A percentile compares a stretch with the other conserved stretches of the same genome.
Evolutionary conservation across 768 basidiomycete species (phyloP).

Genomic region (Ramaria rubella): DNA sequence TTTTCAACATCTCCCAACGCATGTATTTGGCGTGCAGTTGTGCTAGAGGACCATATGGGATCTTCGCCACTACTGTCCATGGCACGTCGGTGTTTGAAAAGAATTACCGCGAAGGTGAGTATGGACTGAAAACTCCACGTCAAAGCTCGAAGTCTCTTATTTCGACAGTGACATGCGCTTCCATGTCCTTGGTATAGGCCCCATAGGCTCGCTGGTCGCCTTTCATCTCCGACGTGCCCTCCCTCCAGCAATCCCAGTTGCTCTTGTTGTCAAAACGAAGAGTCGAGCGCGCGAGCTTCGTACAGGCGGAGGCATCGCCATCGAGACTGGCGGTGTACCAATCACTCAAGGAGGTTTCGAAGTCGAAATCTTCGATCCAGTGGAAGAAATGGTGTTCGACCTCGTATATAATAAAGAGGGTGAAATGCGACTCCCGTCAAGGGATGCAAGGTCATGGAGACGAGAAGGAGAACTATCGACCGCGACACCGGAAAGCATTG

Average conservation of each 20-base stretch:
- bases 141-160: not conserved
- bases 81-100: constrained; percentile 2
- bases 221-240: constrained; percentile 67
- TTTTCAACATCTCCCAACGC: constrained; percentile 77
- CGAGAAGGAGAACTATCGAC: not conserved
- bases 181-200: constrained; percentile 73
- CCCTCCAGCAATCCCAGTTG: constrained; percentile 45
- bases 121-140: not conserved
- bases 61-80: constrained; percentile 41
- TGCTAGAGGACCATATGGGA: constrained; percentile 75
- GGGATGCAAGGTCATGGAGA: not conserved
- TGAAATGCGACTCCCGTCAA: constrained; percentile 3
- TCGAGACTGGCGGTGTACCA: constrained; percentile 46
- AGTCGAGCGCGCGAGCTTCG: constrained; percentile 32
- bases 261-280: constrained; percentile 59
- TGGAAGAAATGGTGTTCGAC: constrained; percentile 6
- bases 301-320: constrained; percentile 33
- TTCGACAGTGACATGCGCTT: constrained; percentile 47
- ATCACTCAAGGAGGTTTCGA: constrained; percentile 39
- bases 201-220: constrained; percentile 77
- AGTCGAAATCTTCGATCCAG: constrained; percentile 31
- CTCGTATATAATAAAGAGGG: constrained; percentile 10
- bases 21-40: constrained; percentile 76
- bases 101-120: not conserved
- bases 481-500: constrained; percentile 4